Evolutionary conservation across 495 filamentous ascomycete genomes (phyloP).

Genomic region (Trypethelium eluteriae): DNA sequence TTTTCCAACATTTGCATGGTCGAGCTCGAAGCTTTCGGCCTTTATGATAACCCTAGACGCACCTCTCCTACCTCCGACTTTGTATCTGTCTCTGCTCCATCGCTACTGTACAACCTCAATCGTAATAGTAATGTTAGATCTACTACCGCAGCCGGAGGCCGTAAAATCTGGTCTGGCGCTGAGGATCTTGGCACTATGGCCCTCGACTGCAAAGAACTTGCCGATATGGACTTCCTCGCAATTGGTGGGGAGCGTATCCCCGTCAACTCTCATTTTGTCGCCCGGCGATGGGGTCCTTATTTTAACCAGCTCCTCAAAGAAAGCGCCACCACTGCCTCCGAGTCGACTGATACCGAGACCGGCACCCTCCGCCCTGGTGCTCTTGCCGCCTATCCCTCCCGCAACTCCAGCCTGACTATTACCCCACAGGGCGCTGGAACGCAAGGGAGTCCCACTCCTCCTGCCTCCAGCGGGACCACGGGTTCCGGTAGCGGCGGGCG

Average conservation of each 20-base stretch:
- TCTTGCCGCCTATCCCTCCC: constrained; percentile 34
- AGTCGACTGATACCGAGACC: constrained; percentile 36
- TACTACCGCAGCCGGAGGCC: constrained; percentile 37
- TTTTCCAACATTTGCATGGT: constrained; percentile 95
- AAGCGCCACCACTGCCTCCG: constrained; percentile 52
- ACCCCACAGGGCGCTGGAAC: constrained; percentile 47
- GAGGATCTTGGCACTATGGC: constrained; percentile 79
- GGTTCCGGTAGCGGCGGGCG: not conserved
- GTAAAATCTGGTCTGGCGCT: constrained; percentile 59
- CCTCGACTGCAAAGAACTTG: constrained; percentile 67
- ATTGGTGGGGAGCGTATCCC: constrained; percentile 85
- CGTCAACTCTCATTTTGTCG: constrained; percentile 81
- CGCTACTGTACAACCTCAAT: constrained; percentile 5
- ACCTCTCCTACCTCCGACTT: constrained; percentile 70
- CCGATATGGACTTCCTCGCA: constrained; percentile 96
- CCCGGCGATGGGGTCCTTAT: constrained; percentile 86
- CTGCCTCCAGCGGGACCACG: constrained; percentile 28
- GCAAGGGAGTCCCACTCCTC: constrained; percentile 12
- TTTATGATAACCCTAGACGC: constrained; percentile 87
- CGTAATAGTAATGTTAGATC: constrained; percentile 8
- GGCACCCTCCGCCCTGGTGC: constrained; percentile 46
- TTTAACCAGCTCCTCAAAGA: constrained; percentile 85
- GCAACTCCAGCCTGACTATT: constrained; percentile 79
- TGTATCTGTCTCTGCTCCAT: constrained; percentile 67
- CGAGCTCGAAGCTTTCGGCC: constrained; percentile 90